Conservation (phyloP, 108 stramenopile genomes). For the Chaetoceros muelleri region DNA sequence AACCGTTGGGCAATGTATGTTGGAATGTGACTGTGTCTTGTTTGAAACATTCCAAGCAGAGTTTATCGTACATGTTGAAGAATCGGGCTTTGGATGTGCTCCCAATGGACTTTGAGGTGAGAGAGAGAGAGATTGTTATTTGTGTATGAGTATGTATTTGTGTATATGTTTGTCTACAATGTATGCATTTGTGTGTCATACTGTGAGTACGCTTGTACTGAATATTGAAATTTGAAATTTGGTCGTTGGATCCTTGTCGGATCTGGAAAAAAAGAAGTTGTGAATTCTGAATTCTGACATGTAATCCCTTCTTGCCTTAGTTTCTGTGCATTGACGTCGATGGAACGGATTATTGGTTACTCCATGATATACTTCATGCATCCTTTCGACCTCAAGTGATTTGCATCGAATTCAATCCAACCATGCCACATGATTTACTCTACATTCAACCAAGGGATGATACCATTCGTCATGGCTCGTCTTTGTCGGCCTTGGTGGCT, state of each 20-base stretch:
- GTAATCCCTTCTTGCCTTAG: no score
- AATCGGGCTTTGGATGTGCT: conserved; percentile 14
- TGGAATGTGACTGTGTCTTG: conserved; percentile 23
- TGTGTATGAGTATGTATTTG: no score
- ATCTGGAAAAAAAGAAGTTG: no score
- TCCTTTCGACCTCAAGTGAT: conserved; percentile 43
- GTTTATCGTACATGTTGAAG: conserved; percentile 19
- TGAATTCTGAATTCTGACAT: no score
- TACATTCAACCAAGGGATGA: conserved; percentile 54
- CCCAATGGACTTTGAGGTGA: conserved; percentile 46
- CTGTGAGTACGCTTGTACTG: no score
- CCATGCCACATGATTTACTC: conserved; percentile 66
- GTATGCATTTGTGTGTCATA: no score
- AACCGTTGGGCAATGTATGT: conserved; percentile 36
- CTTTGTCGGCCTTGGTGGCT: conserved; percentile 58
- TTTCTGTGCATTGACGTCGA: conserved; percentile 76
- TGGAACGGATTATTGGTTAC: conserved; percentile 71
- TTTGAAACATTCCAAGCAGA: conserved; percentile 7
- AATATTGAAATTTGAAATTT: no score
- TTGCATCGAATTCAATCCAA: conserved; percentile 77
- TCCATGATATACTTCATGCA: conserved; percentile 25
- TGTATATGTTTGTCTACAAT: no score
- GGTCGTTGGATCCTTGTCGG: no score
- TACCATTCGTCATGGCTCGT: conserved; percentile 50
- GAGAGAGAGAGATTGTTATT: no score